Evolutionary conservation across 202 grass and related monocot genomes (phyloP).

Genomic region (Panicum virgatum): DNA sequence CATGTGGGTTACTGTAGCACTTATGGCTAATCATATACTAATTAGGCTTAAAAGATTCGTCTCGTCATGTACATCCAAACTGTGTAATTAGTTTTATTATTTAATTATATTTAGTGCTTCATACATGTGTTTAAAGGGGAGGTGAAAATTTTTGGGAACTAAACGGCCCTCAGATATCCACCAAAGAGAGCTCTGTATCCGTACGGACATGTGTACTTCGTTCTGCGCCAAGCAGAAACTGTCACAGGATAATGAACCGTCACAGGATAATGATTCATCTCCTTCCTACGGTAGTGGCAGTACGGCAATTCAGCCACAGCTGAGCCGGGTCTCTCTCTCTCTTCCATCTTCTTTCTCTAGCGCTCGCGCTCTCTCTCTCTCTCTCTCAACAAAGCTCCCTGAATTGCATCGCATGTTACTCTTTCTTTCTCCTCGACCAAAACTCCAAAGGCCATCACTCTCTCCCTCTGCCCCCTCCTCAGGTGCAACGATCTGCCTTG

Average conservation of each 20-base stretch:
- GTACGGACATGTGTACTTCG: conserved; percentile 30
- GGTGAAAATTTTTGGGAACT: too few species aligned
- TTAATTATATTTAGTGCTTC: too few species aligned
- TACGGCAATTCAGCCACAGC: neutral
- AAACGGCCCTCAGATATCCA: too few species aligned
- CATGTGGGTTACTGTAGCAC: too few species aligned
- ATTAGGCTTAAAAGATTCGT: too few species aligned
- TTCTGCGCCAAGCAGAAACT: conserved; percentile 4
- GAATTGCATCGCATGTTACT: conserved; percentile 26
- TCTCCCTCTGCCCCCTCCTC: neutral
- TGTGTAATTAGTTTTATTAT: too few species aligned
- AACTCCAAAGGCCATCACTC: conserved; percentile 17
- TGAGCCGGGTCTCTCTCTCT: neutral
- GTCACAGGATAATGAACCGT: conserved; percentile 16
- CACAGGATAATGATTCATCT: neutral
- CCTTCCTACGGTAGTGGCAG: neutral
- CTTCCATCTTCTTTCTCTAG: neutral
- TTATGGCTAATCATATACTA: too few species aligned
- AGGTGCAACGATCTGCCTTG: conserved; percentile 10
- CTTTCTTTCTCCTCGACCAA: neutral
- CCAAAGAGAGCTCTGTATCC: neutral
- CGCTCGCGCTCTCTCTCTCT: neutral
- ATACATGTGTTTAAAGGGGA: too few species aligned
- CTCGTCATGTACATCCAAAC: too few species aligned
- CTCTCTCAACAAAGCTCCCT: conserved; percentile 1